Evolutionary conservation across 176 grass and related monocot species (phyloP), one percentile per base, ranked within the genome.

Genomic region (Zea luxurians): DNA sequence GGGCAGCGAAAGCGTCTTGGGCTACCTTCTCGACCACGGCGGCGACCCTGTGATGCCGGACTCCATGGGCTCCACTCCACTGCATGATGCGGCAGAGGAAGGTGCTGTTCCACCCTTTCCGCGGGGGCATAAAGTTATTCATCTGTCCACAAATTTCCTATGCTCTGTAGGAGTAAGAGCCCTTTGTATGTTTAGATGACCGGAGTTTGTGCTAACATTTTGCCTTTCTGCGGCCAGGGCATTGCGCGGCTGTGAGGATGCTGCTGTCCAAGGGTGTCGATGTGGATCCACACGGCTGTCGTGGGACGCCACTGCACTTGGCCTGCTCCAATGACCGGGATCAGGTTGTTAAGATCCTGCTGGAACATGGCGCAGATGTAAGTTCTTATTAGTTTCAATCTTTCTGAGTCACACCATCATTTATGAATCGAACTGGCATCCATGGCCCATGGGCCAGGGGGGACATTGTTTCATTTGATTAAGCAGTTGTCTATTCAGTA

Each of bases 301-400:
- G n/a, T 5, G 84, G 84, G 2, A 69, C 75, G 5, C 88, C 84
- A 9, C 70, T 90, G 81, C 74, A 79, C 76, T 13, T 86, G 61
- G 84, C 84, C 17, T 61, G 65, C 35, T 11, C 4, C 9, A 45
- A 48, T 7, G 68, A 15, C 41, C 46, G 17, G 15, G 61, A 52
- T 53, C 8, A 48, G 50, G 45, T 43, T 55, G 43, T 83, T 17
- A 83, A 64, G 50, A 49, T 87, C 83, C 73, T 90, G 61, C 76
- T 90, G 70, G 68, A 76, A 11, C 73, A 72, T 78, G 72, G 72
- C 38, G 88, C 88, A 2, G 61, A 87, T 76, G 84, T 90, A 90
- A 75, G 77, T 50, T 48, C 47, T 73, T 63, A n/a, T 8, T 55
- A 55, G 17, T 55, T 18, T 18, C 6, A 2, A 6, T n/a, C 17